Evolutionary conservation across 2,329 filamentous ascomycete species (phyloP).

Genomic region (Paracoccidioides lutzii): DNA sequence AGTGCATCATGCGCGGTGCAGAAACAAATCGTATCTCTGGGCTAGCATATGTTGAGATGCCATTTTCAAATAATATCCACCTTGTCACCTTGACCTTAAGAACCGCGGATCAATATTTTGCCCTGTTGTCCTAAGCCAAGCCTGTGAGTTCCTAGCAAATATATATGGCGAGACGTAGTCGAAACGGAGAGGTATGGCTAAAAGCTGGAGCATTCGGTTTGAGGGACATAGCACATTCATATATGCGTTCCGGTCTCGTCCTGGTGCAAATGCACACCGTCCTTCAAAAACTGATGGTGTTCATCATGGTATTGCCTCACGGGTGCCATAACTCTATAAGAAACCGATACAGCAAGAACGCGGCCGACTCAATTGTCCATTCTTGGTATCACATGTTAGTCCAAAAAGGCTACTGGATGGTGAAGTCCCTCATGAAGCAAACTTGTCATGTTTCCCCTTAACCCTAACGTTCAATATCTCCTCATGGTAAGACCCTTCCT

Average conservation of each 20-base stretch:
- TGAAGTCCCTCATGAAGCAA: constrained; percentile 22
- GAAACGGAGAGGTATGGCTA: neutral
- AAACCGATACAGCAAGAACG: neutral
- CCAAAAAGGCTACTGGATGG: neutral
- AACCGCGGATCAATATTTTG: neutral
- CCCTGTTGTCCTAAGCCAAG: neutral
- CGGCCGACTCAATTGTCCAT: neutral
- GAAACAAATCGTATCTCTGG: neutral
- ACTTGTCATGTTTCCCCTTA: constrained; percentile 90
- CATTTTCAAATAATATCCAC: neutral
- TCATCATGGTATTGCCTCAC: neutral
- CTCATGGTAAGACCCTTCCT: constrained; percentile 84
- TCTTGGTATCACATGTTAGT: neutral
- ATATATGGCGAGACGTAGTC: neutral
- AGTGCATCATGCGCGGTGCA: neutral
- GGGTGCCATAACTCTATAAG: neutral
- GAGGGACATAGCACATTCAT: neutral
- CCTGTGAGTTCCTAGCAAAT: neutral
- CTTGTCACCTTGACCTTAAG: neutral
- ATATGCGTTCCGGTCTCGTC: neutral
- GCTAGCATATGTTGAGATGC: neutral
- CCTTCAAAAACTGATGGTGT: neutral
- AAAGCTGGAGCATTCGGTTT: neutral
- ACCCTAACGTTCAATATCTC: constrained; percentile 73
- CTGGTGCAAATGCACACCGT: neutral